Base-by-base conservation (phyloP, 306 rosid species). In the Lupinus albus region DNA sequence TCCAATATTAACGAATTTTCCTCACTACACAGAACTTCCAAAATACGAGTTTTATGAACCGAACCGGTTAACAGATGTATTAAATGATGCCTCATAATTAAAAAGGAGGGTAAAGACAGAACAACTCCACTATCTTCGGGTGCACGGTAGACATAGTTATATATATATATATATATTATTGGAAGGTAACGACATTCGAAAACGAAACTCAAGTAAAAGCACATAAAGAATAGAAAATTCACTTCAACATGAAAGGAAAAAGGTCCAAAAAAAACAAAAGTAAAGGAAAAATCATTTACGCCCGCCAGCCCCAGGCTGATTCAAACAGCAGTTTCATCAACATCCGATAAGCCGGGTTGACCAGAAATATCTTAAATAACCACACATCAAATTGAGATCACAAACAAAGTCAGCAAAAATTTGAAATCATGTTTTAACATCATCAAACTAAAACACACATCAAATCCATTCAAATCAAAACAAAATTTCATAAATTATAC, bases 311-410 rank as follows among this genome's bases (percentile, higher is more conserved):
- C 39, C 45, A 42, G 21, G 62, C 57, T 39, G 49, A 49, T 51
- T 59, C 44, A 55, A 53, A 71, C 51, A 68, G 71, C 48, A 38
- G 20, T 60, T 16, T 46, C 63, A 68, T 52, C 7, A 7, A 12
- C 67, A 71, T 70, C 66, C 32, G 32, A 68, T 58, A 52, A 32
- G 35, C 61, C 45, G 39, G 56, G 55, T n/a, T 35, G 11, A 51
- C 42, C 53, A 58, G 10, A 71, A 33, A 53, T 3, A 8, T 64
- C 47, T 51, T 39, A 73, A 60, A 54, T 20, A 53, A 47, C 59
- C 25, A 64, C 61, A 79, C 72, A 61, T 67, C 76, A 50, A 44
- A 64, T 65, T 32, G 20, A 57, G 21, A 48, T 76, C 30, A 44
- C 58, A 61, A 12, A 13, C 28, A 75, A 41, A 20, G 25, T 1